Conservation (phyloP, 176 grass and related monocot genomes). For the Melocanna baccifera region DNA sequence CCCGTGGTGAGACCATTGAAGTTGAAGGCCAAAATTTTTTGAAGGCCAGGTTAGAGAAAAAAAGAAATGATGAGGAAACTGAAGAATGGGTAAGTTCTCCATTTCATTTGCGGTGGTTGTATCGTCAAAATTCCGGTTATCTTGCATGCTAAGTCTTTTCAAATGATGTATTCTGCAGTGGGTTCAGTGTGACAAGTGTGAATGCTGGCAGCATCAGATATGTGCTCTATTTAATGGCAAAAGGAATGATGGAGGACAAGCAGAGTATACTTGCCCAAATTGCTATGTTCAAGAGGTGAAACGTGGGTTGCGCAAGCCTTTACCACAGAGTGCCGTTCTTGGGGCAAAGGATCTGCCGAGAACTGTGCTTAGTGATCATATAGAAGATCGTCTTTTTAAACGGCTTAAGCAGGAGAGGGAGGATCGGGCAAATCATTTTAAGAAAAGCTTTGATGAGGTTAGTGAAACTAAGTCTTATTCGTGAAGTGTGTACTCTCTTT, state of each 20-base stretch:
- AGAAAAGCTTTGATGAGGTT: constrained; percentile 83
- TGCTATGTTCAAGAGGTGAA: constrained; percentile 86
- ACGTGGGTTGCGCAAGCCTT: constrained; percentile 73
- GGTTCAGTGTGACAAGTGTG: constrained; percentile 99
- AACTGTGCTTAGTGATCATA: constrained; percentile 93
- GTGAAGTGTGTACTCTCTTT: constrained; percentile 8
- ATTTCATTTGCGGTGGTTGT: constrained; percentile 26
- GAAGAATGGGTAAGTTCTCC: constrained; percentile 88
- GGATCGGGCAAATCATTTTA: constrained; percentile 60
- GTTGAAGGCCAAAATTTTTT: constrained; percentile 63
- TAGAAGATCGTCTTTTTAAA: constrained; percentile 86
- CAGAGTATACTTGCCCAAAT: constrained; percentile 96
- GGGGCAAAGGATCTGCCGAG: constrained; percentile 95
- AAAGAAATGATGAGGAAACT: constrained; percentile 96
- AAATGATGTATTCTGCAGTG: constrained; percentile 63
- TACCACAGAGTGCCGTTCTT: constrained; percentile 96
- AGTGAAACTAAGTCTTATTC: constrained; percentile 19
- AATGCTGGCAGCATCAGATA: constrained; percentile 98
- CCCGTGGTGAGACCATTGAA: constrained; percentile 80
- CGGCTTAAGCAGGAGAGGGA: constrained; percentile 76
- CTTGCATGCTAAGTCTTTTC: constrained; percentile 32
- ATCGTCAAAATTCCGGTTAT: constrained; percentile 18
- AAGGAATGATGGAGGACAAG: constrained; percentile 96
- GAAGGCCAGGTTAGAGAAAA: constrained; percentile 88
- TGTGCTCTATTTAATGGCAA: constrained; percentile 95